Base-by-base conservation (phyloP, 2,329 filamentous ascomycete species). In the Colletotrichum nymphaeae region DNA sequence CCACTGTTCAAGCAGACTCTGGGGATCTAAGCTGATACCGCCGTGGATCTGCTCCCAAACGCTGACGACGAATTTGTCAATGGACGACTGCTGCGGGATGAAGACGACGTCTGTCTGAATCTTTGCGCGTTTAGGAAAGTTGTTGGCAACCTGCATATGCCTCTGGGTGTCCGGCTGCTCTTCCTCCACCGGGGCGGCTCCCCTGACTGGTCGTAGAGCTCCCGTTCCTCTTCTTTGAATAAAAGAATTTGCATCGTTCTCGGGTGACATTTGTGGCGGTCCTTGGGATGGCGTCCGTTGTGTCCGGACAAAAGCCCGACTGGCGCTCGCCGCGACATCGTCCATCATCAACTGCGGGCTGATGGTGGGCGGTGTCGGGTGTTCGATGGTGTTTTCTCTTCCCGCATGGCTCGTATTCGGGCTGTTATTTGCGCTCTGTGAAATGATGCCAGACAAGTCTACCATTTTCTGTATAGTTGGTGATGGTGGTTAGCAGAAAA, bases 1-100 rank as follows among this genome's bases (percentile, higher is more conserved):
- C 72, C 78, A 77, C 30, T 81, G 80, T 8, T 76, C 77, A n/a
- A 80, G 58, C 4, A 80, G 75, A 32, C 75, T 78, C 59, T 77
- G 78, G 2, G 79, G 78, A 52, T 81, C 78, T 11, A 81, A 74
- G 30, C 67, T 77, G 66, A 79, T 72, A 46, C 79, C 78, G 46
- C 77, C 77, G 69, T 81, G 79, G 55, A 82, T 78, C 70, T 81
- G 80, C 64, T 81, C 80, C 80, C 80, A 82, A n/a, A 82, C 77
- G 19, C 79, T 79, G 22, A 76, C 70, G 55, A 81, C 78, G 53
- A 81, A 78, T 73, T 81, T 81, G 57, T 78, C 77, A 42, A 81
- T 66, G 0, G 79, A 74, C 1, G 74, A 74, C 30, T 72, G 74
- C 28, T 75, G 74, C 11, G 74, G 74, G 5, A 63, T 19, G 16